These are phyloP conservation scores for Cynanchum wilfordii DNA, from an alignment of 257 asterid genomes.

Conservation along the genomic window DNA sequence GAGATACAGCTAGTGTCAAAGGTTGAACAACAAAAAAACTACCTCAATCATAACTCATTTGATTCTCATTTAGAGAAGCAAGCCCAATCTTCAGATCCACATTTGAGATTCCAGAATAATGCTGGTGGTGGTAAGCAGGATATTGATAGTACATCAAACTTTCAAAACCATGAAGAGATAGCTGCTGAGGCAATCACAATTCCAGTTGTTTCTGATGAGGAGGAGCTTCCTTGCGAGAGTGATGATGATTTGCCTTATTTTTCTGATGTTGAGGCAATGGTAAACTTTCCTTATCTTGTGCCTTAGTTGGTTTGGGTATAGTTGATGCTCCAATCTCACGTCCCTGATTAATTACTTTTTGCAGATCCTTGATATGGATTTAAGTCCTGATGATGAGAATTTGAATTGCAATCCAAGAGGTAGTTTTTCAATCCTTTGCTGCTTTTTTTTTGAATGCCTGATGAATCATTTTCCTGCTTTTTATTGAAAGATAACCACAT, in stretches of 20 bases:
- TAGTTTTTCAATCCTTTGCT: constrained; percentile 27
- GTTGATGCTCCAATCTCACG: constrained; percentile 19
- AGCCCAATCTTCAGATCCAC: constrained; percentile 18
- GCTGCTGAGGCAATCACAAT: constrained; percentile 22
- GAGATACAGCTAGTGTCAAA: constrained; percentile 24
- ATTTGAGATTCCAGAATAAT: constrained; percentile 26
- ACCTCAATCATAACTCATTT: constrained; percentile 15
- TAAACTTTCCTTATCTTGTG: constrained; percentile 27
- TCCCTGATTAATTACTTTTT: constrained; percentile 18
- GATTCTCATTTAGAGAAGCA: constrained; percentile 20
- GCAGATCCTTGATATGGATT: constrained; percentile 87
- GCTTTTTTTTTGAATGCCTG: constrained; percentile 8
- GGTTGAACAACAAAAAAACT: constrained; percentile 29
- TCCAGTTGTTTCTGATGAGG: constrained; percentile 35
- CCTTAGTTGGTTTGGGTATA: constrained; percentile 9
- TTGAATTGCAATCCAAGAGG: constrained; percentile 43
- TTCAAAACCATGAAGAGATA: constrained; percentile 25
- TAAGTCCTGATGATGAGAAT: constrained; percentile 54
- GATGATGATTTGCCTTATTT: constrained; percentile 59
- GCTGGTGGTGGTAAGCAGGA: constrained; percentile 24
- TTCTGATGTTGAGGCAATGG: constrained; percentile 86
- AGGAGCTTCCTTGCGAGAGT: constrained; percentile 42
- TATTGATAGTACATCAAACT: constrained; percentile 15
- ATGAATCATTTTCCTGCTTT: constrained; percentile 6
- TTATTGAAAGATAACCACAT: neutral